Conservation (phyloP, 1,139 yeast genomes). For the Nakaseomyces bracarensis region DNA sequence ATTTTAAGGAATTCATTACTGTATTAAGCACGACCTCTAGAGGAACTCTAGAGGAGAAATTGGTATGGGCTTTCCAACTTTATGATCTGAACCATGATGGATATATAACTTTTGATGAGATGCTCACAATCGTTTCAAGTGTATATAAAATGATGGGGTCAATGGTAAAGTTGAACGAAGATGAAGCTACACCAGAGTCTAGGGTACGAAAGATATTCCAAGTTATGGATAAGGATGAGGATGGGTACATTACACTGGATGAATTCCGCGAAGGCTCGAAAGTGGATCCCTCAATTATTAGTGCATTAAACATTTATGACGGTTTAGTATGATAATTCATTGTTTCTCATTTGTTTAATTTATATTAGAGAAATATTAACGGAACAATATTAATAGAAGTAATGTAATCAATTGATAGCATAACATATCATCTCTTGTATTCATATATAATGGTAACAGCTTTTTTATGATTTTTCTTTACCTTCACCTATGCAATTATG, state of each 20-base stretch:
- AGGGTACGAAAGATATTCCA: constrained; percentile 76
- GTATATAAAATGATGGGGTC: constrained; percentile 94
- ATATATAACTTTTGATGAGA: constrained; percentile 62
- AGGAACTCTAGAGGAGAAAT: constrained; percentile 79
- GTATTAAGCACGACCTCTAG: constrained; percentile 84
- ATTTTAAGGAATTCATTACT: constrained; percentile 85
- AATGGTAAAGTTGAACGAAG: constrained; percentile 87
- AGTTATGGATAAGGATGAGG: constrained; percentile 60
- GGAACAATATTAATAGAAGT: too few relatives aligned
- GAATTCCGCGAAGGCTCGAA: constrained; percentile 80
- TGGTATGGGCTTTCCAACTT: constrained; percentile 78
- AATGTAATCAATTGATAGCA: too few relatives aligned
- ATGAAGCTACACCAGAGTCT: constrained; percentile 85
- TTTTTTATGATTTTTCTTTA: not conserved
- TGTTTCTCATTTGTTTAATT: too few relatives aligned
- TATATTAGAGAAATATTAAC: too few relatives aligned
- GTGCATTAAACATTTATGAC: constrained; percentile 72
- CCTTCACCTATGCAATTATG: constrained; percentile 1
- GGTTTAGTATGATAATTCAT: constrained; percentile 60
- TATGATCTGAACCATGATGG: constrained; percentile 82
- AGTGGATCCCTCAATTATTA: constrained; percentile 71
- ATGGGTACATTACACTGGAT: constrained; percentile 61
- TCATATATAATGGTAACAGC: too few relatives aligned
- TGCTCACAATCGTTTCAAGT: constrained; percentile 70
- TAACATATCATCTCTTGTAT: too few relatives aligned